Evolutionary conservation across 192 early-diverging fungal species (phyloP).

Genomic region (Dispira parvispora): DNA sequence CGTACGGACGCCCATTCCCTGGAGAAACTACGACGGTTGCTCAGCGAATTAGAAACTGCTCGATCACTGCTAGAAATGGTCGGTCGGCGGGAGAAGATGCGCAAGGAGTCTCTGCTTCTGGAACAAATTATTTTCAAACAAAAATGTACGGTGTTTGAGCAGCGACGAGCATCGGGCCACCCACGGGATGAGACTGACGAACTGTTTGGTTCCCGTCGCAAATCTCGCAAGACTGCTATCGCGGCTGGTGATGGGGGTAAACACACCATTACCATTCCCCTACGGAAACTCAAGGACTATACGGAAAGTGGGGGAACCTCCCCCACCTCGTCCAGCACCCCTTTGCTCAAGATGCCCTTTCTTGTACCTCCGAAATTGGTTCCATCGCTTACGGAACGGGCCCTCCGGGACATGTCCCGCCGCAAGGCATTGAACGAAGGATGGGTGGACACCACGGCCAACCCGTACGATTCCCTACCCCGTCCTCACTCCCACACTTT

Average conservation of each 20-base stretch:
- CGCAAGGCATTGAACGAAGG: slow-evolving; percentile 8
- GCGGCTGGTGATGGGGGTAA: background rate
- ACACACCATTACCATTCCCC: slow-evolving; percentile 7
- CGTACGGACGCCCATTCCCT: slow-evolving; percentile 71
- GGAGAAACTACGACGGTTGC: slow-evolving; percentile 69
- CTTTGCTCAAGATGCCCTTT: background rate
- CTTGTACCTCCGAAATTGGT: slow-evolving; percentile 6
- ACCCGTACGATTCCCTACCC: background rate
- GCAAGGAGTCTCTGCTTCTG: slow-evolving; percentile 51
- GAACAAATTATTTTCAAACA: slow-evolving; percentile 32
- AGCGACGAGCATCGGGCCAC: background rate
- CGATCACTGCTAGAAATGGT: slow-evolving; percentile 68
- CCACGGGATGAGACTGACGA: slow-evolving; percentile 9
- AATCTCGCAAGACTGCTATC: background rate
- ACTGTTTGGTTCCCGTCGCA: slow-evolving; percentile 1
- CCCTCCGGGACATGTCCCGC: background rate
- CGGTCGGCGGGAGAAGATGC: slow-evolving; percentile 51
- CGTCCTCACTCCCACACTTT: background rate
- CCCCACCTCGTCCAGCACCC: background rate
- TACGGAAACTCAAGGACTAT: slow-evolving; percentile 6
- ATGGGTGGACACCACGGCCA: slow-evolving; percentile 9
- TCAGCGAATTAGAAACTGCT: slow-evolving; percentile 59
- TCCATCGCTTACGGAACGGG: slow-evolving; percentile 3
- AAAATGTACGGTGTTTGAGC: slow-evolving; percentile 6
- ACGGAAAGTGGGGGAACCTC: background rate